Evolutionary conservation across 306 rosid genomes (phyloP).

Genomic region (Vicia faba): DNA sequence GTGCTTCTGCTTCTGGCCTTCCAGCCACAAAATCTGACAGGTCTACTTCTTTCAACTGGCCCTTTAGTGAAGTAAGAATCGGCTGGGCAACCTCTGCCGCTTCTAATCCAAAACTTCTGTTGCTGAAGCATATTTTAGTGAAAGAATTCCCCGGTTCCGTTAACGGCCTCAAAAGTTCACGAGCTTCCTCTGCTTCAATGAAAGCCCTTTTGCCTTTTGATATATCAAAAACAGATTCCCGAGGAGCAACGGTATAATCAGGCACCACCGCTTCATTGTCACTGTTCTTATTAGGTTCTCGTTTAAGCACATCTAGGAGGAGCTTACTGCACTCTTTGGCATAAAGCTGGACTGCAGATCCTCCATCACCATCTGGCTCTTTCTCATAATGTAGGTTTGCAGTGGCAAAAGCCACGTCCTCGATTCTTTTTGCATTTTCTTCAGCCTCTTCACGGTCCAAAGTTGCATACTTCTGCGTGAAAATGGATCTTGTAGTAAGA

Average conservation of each 20-base stretch:
- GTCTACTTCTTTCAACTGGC: conserved; percentile 80
- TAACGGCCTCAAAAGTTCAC: conserved; percentile 68
- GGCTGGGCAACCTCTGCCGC: conserved; percentile 76
- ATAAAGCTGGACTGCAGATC: conserved; percentile 95
- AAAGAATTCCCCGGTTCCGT: conserved; percentile 69
- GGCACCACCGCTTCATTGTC: conserved; percentile 43
- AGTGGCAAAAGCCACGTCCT: conserved; percentile 70
- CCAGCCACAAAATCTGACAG: conserved; percentile 87
- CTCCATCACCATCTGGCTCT: conserved; percentile 97
- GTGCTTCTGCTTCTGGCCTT: conserved; percentile 81
- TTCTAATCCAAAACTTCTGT: conserved; percentile 73
- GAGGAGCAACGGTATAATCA: conserved; percentile 36
- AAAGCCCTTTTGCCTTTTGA: conserved; percentile 75
- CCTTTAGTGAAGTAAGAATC: conserved; percentile 66
- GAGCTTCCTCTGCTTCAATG: conserved; percentile 83
- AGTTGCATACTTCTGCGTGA: conserved; percentile 82
- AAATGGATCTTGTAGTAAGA: conserved; percentile 69
- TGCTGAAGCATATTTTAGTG: conserved; percentile 93
- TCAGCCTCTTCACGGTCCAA: conserved; percentile 77
- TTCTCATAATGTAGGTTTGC: conserved; percentile 69
- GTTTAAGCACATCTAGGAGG: conserved; percentile 80
- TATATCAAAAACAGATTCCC: conserved; percentile 68
- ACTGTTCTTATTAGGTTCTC: conserved; percentile 48
- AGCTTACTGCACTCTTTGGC: conserved; percentile 91
- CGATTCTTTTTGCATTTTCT: conserved; percentile 76